Conservation (phyloP, 352 stramenopile genomes). For the Pythium brassicae region DNA sequence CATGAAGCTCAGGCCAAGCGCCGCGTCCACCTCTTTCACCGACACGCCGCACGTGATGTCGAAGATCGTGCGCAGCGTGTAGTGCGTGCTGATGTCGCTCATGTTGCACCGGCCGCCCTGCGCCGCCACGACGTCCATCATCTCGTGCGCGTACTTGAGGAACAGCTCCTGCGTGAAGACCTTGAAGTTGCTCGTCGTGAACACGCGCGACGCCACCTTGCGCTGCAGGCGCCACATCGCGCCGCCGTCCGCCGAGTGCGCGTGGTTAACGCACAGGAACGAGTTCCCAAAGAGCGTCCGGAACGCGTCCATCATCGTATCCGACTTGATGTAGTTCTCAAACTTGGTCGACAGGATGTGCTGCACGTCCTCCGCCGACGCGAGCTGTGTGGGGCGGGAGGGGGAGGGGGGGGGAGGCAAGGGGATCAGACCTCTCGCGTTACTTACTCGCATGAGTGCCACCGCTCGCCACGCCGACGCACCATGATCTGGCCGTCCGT, state of each 20-base stretch:
- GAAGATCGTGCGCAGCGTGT: slow-evolving; percentile 50
- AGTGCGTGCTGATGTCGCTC: slow-evolving; percentile 39
- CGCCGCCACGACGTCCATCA: slow-evolving; percentile 14
- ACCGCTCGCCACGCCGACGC: neutral
- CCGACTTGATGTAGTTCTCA: slow-evolving; percentile 68
- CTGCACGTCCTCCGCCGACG: slow-evolving; percentile 49
- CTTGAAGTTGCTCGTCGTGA: slow-evolving; percentile 62
- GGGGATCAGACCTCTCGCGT: neutral
- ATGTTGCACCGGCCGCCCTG: slow-evolving; percentile 30
- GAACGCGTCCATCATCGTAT: slow-evolving; percentile 54
- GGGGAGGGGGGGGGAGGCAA: no score
- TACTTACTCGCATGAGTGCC: neutral
- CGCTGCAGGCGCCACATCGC: slow-evolving; percentile 61
- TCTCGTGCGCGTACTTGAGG: slow-evolving; percentile 26
- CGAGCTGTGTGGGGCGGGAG: slow-evolving; percentile 20
- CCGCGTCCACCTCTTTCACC: slow-evolving; percentile 25
- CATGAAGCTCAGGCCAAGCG: slow-evolving; percentile 24
- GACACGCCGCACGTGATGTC: slow-evolving; percentile 49
- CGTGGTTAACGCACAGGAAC: slow-evolving; percentile 66
- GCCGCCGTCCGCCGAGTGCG: slow-evolving; percentile 39
- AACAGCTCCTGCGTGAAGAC: slow-evolving; percentile 43
- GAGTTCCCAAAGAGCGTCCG: slow-evolving; percentile 58
- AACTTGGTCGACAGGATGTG: slow-evolving; percentile 63
- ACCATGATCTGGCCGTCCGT: neutral
- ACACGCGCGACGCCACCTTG: slow-evolving; percentile 84